A percentile compares a stretch with the other conserved stretches of the same genome.
Conservation (phyloP, 2,329 filamentous ascomycete genomes). For the Aspergillus pseudoviridinutans region DNA sequence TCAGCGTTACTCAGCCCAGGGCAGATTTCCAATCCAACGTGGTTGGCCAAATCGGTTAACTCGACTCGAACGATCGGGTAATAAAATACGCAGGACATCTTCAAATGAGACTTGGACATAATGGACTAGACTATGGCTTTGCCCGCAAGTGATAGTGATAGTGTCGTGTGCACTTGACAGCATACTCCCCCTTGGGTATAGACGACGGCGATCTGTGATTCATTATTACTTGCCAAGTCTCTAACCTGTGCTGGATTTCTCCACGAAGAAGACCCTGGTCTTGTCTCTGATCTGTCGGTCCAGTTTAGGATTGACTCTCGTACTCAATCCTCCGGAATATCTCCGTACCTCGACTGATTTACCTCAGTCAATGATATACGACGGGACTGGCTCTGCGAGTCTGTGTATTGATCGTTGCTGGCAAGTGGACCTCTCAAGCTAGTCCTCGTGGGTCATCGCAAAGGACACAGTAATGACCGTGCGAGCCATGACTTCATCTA, state of each 20-base stretch:
- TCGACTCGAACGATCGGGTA: background rate
- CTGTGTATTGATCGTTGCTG: background rate
- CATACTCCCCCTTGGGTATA: too few species aligned
- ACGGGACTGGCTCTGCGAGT: too few species aligned
- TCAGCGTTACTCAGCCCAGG: background rate
- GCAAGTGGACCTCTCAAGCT: background rate
- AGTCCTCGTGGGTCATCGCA: background rate
- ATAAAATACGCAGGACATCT: too few species aligned
- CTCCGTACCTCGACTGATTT: too few species aligned
- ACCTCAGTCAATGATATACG: too few species aligned
- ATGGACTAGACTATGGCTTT: too few species aligned
- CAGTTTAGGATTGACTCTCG: background rate
- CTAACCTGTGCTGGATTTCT: background rate
- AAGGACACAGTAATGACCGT: background rate
- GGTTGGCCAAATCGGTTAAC: background rate
- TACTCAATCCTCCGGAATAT: too few species aligned
- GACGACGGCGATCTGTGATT: too few species aligned
- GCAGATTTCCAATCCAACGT: background rate
- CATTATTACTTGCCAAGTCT: background rate
- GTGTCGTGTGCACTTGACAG: too few species aligned
- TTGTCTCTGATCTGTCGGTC: background rate
- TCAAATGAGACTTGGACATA: too few species aligned
- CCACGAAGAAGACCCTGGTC: background rate
- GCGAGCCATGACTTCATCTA: background rate
- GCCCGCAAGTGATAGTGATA: too few species aligned